Evolutionary conservation across 768 basidiomycete species (phyloP), one percentile per base, ranked within the genome.

Genomic region (Calocera viscosa): DNA sequence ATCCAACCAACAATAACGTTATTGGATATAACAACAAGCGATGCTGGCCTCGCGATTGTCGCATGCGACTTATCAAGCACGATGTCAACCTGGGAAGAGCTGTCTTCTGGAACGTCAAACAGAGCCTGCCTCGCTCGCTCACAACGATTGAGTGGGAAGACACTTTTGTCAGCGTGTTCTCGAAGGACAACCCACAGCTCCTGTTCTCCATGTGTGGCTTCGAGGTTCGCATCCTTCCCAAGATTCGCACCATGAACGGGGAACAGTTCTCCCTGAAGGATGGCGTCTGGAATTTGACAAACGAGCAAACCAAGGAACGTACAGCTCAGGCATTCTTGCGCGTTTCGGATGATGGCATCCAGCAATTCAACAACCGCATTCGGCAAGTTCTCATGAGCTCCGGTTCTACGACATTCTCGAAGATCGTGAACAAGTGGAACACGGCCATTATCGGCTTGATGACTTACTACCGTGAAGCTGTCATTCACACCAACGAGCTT

Each of bases 61-160:
- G 96, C 68, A 99, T 99, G 96, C 82, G 96, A 35, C 82, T 99
- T 67, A 95, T 96, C 82, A 99, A 99, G 78, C 96, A 99, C 76
- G 96, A 99, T 74, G 96, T 98, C 77, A 98, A 99, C 77, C 81
- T 99, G 49, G 96, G 95, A 24, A 85, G 96, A 69, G 96, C 96
- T 1, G 96, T 97, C 10, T 98, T 96, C 79, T 99, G 95, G 96
- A 98, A 99, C 74, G 91, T 98, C 76, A 96, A 97, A 79, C 94
- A 97, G 76, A 91, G 91, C 71, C 77, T 99, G 28, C 96, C 96
- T 0, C 82, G 96, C 63, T 96, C 95, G 17, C 79, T 99, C 69
- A 98, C 96, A 0, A 97, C 96, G 0, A 98, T 99, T 73, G 96
- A 97, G 73, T 98, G 96, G 96, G 95, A 98, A 69, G 94, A 97